A percentile compares a stretch with the other conserved stretches of the same genome.
These are phyloP conservation scores for Uromyces viciae-fabae DNA, from an alignment of 1,284 basidiomycete species.

Conservation along the genomic window DNA sequence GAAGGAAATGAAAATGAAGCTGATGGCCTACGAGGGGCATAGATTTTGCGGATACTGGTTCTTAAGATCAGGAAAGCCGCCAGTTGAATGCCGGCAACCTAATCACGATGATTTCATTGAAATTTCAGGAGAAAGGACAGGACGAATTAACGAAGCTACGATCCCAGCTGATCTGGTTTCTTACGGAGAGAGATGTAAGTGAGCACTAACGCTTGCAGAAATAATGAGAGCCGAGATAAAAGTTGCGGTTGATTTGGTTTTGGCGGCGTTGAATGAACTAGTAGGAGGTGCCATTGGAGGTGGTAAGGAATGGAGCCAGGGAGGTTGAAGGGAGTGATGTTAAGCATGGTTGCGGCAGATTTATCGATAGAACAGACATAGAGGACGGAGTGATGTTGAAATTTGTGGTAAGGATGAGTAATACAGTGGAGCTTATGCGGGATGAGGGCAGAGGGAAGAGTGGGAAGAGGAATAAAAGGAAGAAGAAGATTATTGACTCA, in stretches of 20 bases:
- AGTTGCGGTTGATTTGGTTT: conserved; percentile 27
- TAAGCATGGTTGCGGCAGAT: not conserved
- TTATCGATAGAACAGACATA: not conserved
- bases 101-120: too few species aligned
- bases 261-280: conserved; percentile 37
- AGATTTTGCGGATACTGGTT: conserved; percentile 55
- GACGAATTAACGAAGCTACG: too few species aligned
- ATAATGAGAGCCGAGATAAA: conserved; percentile 30
- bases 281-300: conserved; percentile 4
- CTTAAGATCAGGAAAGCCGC: conserved; percentile 55
- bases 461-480: too few species aligned
- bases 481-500: too few species aligned
- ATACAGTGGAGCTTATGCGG: too few species aligned
- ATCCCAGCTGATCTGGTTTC: too few species aligned
- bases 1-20: not conserved
- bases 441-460: too few species aligned
- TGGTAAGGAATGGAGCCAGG: not conserved
- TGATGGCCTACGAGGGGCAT: conserved; percentile 54
- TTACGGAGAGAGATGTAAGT: not conserved
- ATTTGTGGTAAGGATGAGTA: too few species aligned
- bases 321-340: not conserved
- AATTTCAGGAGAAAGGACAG: too few species aligned
- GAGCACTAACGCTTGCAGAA: conserved; percentile 14
- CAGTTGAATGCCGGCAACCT: conserved; percentile 53
- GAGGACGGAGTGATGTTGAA: not conserved